phyloP scores from a whole-genome alignment of 768 basidiomycete genomes.

The Auriscalpium vulgare region DNA sequence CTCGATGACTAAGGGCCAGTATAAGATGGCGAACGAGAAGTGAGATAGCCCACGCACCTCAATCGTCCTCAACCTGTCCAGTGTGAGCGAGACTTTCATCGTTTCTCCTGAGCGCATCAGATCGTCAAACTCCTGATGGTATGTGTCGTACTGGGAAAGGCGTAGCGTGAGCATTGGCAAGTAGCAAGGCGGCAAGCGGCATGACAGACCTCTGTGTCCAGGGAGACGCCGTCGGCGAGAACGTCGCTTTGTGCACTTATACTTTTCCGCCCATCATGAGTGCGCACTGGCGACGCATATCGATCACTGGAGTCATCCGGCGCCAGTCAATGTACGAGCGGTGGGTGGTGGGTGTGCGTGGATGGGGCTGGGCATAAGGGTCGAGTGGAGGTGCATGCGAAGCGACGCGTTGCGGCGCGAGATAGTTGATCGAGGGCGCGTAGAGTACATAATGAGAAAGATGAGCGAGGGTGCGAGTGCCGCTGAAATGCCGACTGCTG shows the following conservation, averaged over 20 bases:
- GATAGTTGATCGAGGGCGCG: no score
- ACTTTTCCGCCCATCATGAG: slow-evolving; percentile 13
- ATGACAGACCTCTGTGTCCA: slow-evolving; percentile 18
- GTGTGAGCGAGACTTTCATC: slow-evolving; percentile 93
- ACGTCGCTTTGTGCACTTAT: slow-evolving; percentile 3
- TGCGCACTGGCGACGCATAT: slow-evolving; percentile 13
- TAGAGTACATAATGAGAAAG: no score
- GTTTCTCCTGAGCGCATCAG: slow-evolving; percentile 85
- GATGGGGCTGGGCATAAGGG: no score
- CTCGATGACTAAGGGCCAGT: not conserved
- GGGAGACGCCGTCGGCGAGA: not conserved
- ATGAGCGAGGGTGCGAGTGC: no score
- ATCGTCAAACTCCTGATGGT: slow-evolving; percentile 82
- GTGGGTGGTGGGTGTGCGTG: no score
- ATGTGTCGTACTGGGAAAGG: slow-evolving; percentile 20
- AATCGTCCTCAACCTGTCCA: slow-evolving; percentile 87
- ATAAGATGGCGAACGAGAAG: not conserved
- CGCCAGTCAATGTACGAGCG: no score
- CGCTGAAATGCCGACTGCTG: no score
- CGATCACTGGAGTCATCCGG: slow-evolving; percentile 36
- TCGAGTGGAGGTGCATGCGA: no score
- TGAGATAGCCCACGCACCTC: slow-evolving; percentile 52
- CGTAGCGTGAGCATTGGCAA: not conserved
- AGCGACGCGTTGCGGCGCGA: no score
- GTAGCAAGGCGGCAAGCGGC: slow-evolving; percentile 1